Conservation (phyloP, 2,329 filamentous ascomycete genomes). For the Calonectria crousiana region DNA sequence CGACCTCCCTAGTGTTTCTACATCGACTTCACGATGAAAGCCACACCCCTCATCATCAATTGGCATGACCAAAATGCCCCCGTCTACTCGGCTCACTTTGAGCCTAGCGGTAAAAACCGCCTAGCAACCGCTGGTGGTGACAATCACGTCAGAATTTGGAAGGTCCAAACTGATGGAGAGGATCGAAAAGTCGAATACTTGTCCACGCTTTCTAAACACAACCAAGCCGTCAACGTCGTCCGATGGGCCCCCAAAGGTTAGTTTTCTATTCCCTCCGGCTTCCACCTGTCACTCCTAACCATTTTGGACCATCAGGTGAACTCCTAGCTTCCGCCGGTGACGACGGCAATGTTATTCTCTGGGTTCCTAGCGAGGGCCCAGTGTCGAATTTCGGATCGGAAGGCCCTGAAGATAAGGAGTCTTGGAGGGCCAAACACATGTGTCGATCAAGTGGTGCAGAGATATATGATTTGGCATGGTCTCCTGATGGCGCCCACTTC, state of each 20-base stretch:
- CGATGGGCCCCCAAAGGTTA: conserved; percentile 93
- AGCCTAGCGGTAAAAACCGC: conserved; percentile 90
- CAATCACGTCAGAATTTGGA: conserved; percentile 97
- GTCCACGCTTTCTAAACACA: conserved; percentile 91
- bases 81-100: conserved; percentile 97
- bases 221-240: conserved; percentile 97
- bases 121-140: conserved; percentile 95
- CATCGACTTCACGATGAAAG: conserved; percentile 80
- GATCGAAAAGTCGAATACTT: conserved; percentile 92
- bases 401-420: conserved; percentile 91
- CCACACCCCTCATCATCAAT: conserved; percentile 94
- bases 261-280: conserved; percentile 34
- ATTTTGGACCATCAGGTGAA: conserved; percentile 72
- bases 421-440: conserved; percentile 98
- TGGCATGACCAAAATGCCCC: conserved; percentile 99
- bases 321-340: conserved; percentile 95
- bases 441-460: conserved; percentile 94
- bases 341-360: conserved; percentile 96
- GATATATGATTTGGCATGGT: conserved; percentile 99
- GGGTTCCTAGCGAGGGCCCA: conserved; percentile 88
- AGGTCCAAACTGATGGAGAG: conserved; percentile 85
- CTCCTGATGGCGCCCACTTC: conserved; percentile 95
- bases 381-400: conserved; percentile 83
- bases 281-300: conserved; percentile 28
- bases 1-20: conserved; percentile 40